Conservation (phyloP, 2,329 filamentous ascomycete genomes). For the Trichoderma sp. region DNA sequence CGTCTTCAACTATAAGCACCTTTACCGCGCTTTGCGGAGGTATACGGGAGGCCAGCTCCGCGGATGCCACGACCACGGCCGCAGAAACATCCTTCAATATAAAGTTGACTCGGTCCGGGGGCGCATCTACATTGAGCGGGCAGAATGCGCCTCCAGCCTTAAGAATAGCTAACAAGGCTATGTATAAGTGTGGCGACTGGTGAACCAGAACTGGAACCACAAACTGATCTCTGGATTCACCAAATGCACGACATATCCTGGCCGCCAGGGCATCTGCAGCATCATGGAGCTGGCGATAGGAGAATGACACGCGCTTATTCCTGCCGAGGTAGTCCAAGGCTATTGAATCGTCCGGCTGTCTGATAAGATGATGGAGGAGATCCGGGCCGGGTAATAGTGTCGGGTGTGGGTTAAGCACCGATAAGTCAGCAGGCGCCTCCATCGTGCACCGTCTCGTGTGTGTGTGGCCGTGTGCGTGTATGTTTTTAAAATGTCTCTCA, state of each 20-base stretch:
- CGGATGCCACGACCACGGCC: conserved; percentile 64
- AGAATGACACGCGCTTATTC: conserved; percentile 44
- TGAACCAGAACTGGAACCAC: conserved; percentile 76
- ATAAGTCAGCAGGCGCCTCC: conserved; percentile 34
- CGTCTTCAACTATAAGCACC: conserved; percentile 38
- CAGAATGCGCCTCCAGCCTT: conserved; percentile 86
- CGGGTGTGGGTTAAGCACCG: conserved; percentile 50
- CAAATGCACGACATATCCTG: conserved; percentile 40
- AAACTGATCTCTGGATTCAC: conserved; percentile 28
- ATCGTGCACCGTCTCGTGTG: background rate
- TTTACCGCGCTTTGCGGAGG: conserved; percentile 35
- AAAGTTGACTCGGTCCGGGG: conserved; percentile 74
- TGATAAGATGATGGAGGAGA: conserved; percentile 62
- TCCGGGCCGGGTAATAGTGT: conserved; percentile 44
- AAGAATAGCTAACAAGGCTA: conserved; percentile 73
- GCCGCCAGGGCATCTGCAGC: conserved; percentile 58
- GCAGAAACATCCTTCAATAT: conserved; percentile 78
- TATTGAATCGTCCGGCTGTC: conserved; percentile 30
- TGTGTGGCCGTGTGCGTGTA: background rate
- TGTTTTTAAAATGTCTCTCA: background rate
- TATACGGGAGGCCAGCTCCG: conserved; percentile 46
- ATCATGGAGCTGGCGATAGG: conserved; percentile 64
- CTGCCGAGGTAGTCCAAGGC: conserved; percentile 38
- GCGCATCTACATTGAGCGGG: conserved; percentile 77
- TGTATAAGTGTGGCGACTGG: conserved; percentile 76